phyloP scores from a whole-genome alignment of 768 basidiomycete species.

The Pulveroboletus ravenelii region DNA sequence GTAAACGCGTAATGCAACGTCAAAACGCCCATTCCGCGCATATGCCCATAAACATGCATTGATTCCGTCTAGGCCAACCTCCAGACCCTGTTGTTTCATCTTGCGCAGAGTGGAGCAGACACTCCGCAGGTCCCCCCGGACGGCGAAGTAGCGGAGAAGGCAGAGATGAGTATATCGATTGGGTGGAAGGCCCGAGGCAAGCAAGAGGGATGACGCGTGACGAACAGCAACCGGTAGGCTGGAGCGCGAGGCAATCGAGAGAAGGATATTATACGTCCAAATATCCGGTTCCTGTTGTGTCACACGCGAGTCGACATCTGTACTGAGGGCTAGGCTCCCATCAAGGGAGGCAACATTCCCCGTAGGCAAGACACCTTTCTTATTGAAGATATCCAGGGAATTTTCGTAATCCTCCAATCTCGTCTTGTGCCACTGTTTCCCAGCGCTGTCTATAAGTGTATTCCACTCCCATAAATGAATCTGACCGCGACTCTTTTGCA shows the following conservation, averaged over 20 bases:
- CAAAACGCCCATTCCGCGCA: conserved; percentile 45
- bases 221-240: conserved; percentile 38
- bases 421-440: conserved; percentile 60
- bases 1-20: conserved; percentile 60
- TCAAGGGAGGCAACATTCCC: conserved; percentile 6
- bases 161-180: conserved; percentile 61
- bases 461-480: conserved; percentile 74
- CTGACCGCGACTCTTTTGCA: conserved; percentile 51
- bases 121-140: conserved; percentile 42
- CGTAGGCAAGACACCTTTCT: conserved; percentile 44
- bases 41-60: conserved; percentile 74
- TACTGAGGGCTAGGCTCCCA: conserved; percentile 4
- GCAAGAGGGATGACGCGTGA: conserved; percentile 52
- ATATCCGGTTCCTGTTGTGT: conserved; percentile 50
- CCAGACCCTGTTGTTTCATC: conserved; percentile 47
- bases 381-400: conserved; percentile 55
- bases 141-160: conserved; percentile 52
- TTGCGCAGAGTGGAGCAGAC: conserved; percentile 52
- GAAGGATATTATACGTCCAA: conserved; percentile 63
- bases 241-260: conserved; percentile 59
- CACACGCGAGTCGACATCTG: neutral
- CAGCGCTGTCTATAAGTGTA: conserved; percentile 61
- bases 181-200: conserved; percentile 48
- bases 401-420: conserved; percentile 52
- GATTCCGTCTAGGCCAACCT: conserved; percentile 59